Evolutionary conservation across 768 basidiomycete genomes (phyloP).

Genomic region (Kwoniella dendrophila): DNA sequence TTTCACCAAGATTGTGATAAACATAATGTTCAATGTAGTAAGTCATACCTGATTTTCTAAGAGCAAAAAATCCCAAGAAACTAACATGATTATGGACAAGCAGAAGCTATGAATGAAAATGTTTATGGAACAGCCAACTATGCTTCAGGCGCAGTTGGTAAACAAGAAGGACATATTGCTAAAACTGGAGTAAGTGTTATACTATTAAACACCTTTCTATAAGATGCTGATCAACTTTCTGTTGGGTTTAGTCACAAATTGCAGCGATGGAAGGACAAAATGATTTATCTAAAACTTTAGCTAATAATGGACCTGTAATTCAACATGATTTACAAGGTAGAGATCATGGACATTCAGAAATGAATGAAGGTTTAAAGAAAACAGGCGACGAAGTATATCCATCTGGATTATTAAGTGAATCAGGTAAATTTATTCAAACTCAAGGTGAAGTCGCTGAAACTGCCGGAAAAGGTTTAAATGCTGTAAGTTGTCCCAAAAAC

Average conservation of each 20-base stretch:
- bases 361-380: conserved; percentile 15
- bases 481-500: conserved; percentile 19
- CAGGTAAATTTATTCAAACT: conserved; percentile 13
- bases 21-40: conserved; percentile 26
- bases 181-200: conserved; percentile 15
- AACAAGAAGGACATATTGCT: conserved; percentile 15
- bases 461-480: conserved; percentile 13
- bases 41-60: not conserved
- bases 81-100: not conserved
- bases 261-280: conserved; percentile 18
- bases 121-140: conserved; percentile 19
- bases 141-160: conserved; percentile 11
- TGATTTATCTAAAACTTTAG: conserved; percentile 16
- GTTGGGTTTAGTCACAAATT: conserved; percentile 14
- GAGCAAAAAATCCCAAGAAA: not conserved
- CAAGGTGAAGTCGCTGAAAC: conserved; percentile 17
- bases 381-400: conserved; percentile 9
- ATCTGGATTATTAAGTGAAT: conserved; percentile 1
- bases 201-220: too few species aligned
- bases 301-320: conserved; percentile 12
- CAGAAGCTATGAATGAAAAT: conserved; percentile 18
- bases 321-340: conserved; percentile 24
- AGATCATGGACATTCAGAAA: conserved; percentile 22
- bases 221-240: too few species aligned
- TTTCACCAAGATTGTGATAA: conserved; percentile 25